Evolutionary conservation across 2,329 filamentous ascomycete species (phyloP).

Genomic region (Xylariales sp.): DNA sequence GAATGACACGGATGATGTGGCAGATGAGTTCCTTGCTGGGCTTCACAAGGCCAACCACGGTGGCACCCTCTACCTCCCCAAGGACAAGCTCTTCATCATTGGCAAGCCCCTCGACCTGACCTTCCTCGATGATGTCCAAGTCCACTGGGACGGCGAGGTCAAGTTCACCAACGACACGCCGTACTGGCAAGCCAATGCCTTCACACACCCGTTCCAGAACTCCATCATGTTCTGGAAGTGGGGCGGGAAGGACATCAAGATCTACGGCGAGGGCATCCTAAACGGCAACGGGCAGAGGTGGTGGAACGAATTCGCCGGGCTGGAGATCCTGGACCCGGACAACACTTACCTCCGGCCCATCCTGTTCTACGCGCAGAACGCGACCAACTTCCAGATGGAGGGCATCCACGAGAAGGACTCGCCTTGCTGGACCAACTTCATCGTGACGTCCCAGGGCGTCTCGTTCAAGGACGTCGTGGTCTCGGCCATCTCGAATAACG

Average conservation of each 20-base stretch:
- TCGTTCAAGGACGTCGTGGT: conserved; percentile 50
- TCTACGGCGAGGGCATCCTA: conserved; percentile 52
- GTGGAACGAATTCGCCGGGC: conserved; percentile 36
- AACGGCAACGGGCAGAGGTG: conserved; percentile 49
- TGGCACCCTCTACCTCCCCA: conserved; percentile 50
- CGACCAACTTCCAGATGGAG: conserved; percentile 51
- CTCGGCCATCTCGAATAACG: conserved; percentile 45
- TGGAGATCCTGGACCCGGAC: conserved; percentile 43
- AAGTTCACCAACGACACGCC: conserved; percentile 38
- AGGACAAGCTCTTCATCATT: conserved; percentile 51
- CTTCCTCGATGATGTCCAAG: conserved; percentile 52
- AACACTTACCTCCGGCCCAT: conserved; percentile 56
- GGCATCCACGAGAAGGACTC: conserved; percentile 58
- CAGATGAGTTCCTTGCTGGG: conserved; percentile 48
- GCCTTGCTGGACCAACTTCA: conserved; percentile 61
- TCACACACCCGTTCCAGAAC: conserved; percentile 37
- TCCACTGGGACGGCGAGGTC: conserved; percentile 55
- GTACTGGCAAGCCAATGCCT: conserved; percentile 38
- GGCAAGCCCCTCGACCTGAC: conserved; percentile 55
- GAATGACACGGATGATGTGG: conserved; percentile 52
- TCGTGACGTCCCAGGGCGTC: conserved; percentile 52
- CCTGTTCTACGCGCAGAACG: conserved; percentile 57
- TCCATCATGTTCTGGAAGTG: conserved; percentile 61
- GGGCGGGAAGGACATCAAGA: conserved; percentile 57
- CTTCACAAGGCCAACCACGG: conserved; percentile 54